Conservation (phyloP, 352 stramenopile genomes). For the Peronospora tabacina region DNA sequence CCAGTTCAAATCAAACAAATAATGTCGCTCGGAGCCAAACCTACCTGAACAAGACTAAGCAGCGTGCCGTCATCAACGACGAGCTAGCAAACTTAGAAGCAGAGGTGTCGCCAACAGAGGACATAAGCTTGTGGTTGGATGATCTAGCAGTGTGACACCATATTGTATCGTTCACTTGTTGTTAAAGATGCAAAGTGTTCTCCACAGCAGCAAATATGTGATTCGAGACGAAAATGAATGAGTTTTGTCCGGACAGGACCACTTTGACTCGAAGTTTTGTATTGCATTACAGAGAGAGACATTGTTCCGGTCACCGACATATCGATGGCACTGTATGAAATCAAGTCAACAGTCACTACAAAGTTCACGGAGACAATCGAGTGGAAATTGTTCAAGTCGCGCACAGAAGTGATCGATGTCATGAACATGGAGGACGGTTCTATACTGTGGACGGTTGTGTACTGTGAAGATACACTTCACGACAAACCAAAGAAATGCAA, state of each 20-base stretch:
- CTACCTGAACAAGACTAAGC: conserved; percentile 4
- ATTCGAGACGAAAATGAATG: conserved; percentile 3
- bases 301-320: neutral
- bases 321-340: neutral
- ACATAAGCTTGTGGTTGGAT: conserved; percentile 16
- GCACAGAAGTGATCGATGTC: conserved; percentile 30
- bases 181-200: conserved; percentile 2
- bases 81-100: neutral
- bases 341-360: conserved; percentile 39
- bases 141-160: conserved; percentile 1
- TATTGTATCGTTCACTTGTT: neutral
- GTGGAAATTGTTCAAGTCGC: conserved; percentile 24
- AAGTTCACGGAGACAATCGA: conserved; percentile 47
- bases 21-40: neutral
- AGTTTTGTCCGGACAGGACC: neutral
- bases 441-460: conserved; percentile 43
- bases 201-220: neutral
- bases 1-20: neutral
- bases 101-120: conserved; percentile 12
- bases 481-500: conserved; percentile 57
- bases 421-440: conserved; percentile 37
- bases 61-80: neutral
- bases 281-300: neutral
- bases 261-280: conserved; percentile 3
- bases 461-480: conserved; percentile 40